Percentiles rank a stretch among this genome's conserved stretches.
phyloP scores from a whole-genome alignment of 108 stramenopile species.

The Chaetoceros muelleri region DNA sequence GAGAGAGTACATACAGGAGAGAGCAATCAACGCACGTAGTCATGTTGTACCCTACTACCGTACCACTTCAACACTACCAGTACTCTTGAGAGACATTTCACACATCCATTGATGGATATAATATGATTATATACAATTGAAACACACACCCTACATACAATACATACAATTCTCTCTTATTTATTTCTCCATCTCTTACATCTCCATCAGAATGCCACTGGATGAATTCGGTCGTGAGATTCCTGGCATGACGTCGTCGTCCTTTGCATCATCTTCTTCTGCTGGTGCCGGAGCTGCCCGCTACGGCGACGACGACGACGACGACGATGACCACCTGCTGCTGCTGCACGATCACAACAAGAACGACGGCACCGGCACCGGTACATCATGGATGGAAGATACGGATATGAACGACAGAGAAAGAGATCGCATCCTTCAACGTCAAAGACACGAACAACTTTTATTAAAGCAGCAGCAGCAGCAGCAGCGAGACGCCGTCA shows the following conservation, averaged over 20 bases:
- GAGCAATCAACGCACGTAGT: background rate
- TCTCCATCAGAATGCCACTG: constrained; percentile 32
- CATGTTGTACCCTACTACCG: background rate
- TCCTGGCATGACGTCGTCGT: constrained; percentile 20
- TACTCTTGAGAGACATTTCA: no score
- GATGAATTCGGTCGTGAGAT: constrained; percentile 78
- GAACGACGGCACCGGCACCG: no score
- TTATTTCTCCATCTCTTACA: no score
- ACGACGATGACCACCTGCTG: constrained; percentile 2
- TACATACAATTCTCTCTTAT: no score
- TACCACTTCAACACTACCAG: background rate
- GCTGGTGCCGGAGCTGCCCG: background rate
- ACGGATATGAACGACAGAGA: no score
- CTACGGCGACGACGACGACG: background rate
- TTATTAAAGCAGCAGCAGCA: constrained; percentile 13
- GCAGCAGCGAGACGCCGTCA: background rate
- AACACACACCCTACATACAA: no score
- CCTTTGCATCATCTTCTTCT: background rate
- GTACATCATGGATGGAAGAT: no score
- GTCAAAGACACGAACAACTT: no score
- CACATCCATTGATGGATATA: no score
- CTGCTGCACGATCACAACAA: background rate
- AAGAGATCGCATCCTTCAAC: no score
- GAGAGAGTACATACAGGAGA: no score
- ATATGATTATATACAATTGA: no score